A percentile compares a stretch with the other conserved stretches of the same genome.
phyloP scores from a whole-genome alignment of 2,329 filamentous ascomycete species.

The Aspergillus phoenicis region DNA sequence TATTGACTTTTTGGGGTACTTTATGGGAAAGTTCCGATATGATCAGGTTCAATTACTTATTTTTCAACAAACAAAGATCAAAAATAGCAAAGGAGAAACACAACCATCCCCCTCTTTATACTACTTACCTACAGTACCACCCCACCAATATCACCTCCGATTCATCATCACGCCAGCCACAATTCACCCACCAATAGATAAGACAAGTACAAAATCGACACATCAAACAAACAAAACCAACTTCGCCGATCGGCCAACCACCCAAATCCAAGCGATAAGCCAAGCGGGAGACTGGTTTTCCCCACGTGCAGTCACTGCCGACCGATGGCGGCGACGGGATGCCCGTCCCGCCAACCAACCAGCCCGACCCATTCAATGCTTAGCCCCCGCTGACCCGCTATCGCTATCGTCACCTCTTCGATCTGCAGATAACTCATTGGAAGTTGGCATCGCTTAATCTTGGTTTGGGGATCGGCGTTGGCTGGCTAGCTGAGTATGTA shows the following conservation, averaged over 20 bases:
- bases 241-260: too few relatives aligned
- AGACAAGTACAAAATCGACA: background rate
- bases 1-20: background rate
- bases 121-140: too few relatives aligned
- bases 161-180: too few relatives aligned
- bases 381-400: background rate
- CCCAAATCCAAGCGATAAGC: background rate
- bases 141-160: too few relatives aligned
- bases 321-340: background rate
- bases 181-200: too few relatives aligned
- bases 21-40: background rate
- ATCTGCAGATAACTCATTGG: background rate
- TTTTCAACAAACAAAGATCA: background rate
- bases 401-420: background rate
- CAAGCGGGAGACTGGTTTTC: background rate
- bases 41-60: too few relatives aligned
- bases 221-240: background rate
- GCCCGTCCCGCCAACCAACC: background rate
- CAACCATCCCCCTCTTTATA: too few relatives aligned
- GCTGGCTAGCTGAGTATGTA: background rate
- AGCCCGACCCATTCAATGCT: background rate
- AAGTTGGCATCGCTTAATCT: background rate
- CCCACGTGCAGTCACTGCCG: background rate
- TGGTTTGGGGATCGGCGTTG: background rate
- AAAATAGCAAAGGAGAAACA: too few relatives aligned